Base-by-base conservation (phyloP, 192 early-diverging fungal genomes). In the Coemansia sp. region DNA sequence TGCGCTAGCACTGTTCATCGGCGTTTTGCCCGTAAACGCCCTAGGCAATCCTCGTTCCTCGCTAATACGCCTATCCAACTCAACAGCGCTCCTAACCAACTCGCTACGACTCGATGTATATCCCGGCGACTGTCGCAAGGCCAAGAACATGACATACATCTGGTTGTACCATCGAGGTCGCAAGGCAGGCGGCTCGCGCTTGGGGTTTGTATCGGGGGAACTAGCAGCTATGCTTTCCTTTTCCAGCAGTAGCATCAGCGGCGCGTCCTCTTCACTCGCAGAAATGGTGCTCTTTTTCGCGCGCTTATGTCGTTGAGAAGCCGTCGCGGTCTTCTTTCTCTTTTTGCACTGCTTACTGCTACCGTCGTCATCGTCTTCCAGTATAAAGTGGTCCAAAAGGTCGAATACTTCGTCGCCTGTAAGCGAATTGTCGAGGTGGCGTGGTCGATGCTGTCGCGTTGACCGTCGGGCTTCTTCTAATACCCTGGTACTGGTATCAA, bases 91-190 rank as follows among this genome's bases (percentile, higher is more conserved):
- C 31, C 84, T 79, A 19, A 97, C 92, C 25, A 97, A 70, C 25
- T 91, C 87, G 31, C 84, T 88, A 21, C 95, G 82, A 8, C 93
- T 85, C 27, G 94, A 78, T 3, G 87, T 90, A 32, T 87, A 71
- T 17, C 85, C 82, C 14, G 93, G 86, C 62, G 85, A 85, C 27
- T 93, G 86, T 7, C 91, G 82, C 21, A 97, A 77, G 5, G 92
- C 91, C 67, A 96, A 66, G 65, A 92, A 92, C 74, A 97, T 80
- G 67, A 97, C 76, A 71, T 94, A 95, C 29, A 90, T 89, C 66
- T 95, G 94, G 48, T 88, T 97, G 39, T 94, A 93, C 95, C 95
- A 97, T n/a, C 94, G 80, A 19, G 94, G 94, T 63, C 78, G 71
- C 58, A 59, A n/a, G 4, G 31, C 29, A 45, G 34, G 19, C 27